Evolutionary conservation across 371 early-diverging fungal genomes (phyloP), one percentile per base, ranked within the genome.

Genomic region (Mortierella sp.): DNA sequence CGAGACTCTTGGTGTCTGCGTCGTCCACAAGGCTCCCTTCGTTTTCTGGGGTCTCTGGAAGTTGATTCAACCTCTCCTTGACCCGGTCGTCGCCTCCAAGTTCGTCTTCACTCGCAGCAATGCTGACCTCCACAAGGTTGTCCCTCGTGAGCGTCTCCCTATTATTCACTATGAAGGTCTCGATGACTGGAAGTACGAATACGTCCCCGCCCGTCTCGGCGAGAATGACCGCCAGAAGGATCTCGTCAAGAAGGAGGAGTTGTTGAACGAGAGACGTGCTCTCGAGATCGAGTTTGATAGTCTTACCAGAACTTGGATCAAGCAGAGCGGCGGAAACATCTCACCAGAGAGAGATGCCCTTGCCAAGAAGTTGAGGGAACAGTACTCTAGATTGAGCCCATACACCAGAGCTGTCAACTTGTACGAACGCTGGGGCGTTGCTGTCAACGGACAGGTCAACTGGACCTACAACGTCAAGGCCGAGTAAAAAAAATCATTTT

Each of bases 21-120:
- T 94, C 30, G 90, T 97, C 58, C 92, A 96, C 69, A 90, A 91
- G 62, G 96, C 96, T 0, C 96, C 97, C n/a, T 95, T 94, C 93
- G 88, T 94, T 58, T 96, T 96, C 83, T 88, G 91, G 66, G 93
- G 94, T 79, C 88, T 94, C 39, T 95, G 92, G 93, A 90, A 87
- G 66, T 77, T 94, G 78, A 92, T 94, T 64, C 87, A 91, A 5
- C 93, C 95, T 20, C 79, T 95, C 65, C 86, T 97, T 24, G 97
- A 97, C 86, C 97, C 97, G 11, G 95, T 95, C 11, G 96, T 97
- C 9, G 94, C 92, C 2, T 78, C 89, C 77, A 97, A 97, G 85
- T 91, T 97, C 72, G 86, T 88, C 26, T 97, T 97, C 72, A 92
- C 93, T 18, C 78, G 78, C 14, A 70, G 37, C 49, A 86, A 89